A percentile compares a stretch with the other conserved stretches of the same genome.
Conservation (phyloP, 2,329 filamentous ascomycete species). For the Phaeomoniella chlamydospora region DNA sequence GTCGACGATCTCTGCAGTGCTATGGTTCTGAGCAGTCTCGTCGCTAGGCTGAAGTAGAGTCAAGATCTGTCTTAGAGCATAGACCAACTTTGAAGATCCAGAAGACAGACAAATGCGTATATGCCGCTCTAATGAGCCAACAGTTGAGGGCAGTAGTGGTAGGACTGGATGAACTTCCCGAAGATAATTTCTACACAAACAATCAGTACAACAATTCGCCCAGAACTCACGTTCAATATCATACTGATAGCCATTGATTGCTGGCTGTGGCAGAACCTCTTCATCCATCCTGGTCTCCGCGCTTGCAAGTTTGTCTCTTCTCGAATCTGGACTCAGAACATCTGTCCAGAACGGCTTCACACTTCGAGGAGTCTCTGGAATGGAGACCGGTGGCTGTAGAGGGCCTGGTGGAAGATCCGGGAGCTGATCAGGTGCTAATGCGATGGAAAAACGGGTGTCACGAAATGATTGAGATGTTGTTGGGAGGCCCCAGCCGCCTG, state of each 20-base stretch:
- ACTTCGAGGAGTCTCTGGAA: not conserved
- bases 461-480: constrained; percentile 1
- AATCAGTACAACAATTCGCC: too few species aligned
- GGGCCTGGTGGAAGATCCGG: constrained; percentile 2
- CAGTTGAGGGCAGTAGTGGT: not conserved
- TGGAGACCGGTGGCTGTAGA: not conserved
- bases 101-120: not conserved
- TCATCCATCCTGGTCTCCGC: not conserved
- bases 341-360: constrained; percentile 2
- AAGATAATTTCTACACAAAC: not conserved
- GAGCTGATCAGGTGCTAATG: constrained; percentile 11
- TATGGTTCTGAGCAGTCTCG: not conserved
- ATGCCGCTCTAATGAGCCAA: not conserved
- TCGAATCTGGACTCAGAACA: not conserved
- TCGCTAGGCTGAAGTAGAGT: not conserved
- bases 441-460: constrained; percentile 8
- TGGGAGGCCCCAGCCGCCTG: constrained; percentile 6
- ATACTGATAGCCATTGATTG: not conserved
- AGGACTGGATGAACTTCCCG: not conserved
- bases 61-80: not conserved
- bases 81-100: not conserved
- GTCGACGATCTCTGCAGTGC: not conserved
- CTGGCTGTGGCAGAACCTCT: not conserved
- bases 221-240: too few species aligned
- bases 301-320: not conserved